phyloP scores from a whole-genome alignment of 2,329 filamentous ascomycete species.

The Orbilia oligospora region DNA sequence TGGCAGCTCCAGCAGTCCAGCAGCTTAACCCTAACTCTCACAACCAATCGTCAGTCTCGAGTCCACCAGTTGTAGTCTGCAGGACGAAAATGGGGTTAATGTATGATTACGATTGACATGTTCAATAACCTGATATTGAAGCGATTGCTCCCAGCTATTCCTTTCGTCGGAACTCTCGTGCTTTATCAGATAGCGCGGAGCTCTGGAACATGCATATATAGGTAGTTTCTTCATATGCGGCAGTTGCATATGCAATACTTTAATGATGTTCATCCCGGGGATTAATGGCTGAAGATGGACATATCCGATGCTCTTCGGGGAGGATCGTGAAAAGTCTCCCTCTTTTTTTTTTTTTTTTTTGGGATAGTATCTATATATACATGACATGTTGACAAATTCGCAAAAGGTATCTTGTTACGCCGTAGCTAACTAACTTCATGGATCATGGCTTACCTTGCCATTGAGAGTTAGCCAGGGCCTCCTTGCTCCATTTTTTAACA shows the following conservation, averaged over 20 bases:
- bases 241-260: constrained; percentile 36
- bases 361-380: neutral
- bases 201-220: constrained; percentile 50
- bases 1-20: constrained; percentile 14
- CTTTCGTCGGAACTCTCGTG: constrained; percentile 57
- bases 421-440: constrained; percentile 16
- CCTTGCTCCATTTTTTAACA: constrained; percentile 17
- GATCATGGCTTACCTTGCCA: constrained; percentile 2
- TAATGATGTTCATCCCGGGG: constrained; percentile 49
- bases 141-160: constrained; percentile 11
- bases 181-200: constrained; percentile 39
- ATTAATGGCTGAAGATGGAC: constrained; percentile 18
- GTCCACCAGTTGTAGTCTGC: constrained; percentile 35
- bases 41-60: constrained; percentile 20
- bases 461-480: neutral
- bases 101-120: constrained; percentile 43
- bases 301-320: constrained; percentile 46
- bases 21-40: constrained; percentile 16
- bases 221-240: constrained; percentile 19
- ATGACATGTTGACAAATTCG: constrained; percentile 10
- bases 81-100: constrained; percentile 39
- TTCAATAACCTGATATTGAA: constrained; percentile 3
- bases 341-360: neutral
- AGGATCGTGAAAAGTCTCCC: constrained; percentile 6
- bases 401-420: neutral